Percentiles rank a stretch among this genome's conserved stretches.
phyloP scores from a whole-genome alignment of 768 basidiomycete genomes.

The Mycena vitilis region DNA sequence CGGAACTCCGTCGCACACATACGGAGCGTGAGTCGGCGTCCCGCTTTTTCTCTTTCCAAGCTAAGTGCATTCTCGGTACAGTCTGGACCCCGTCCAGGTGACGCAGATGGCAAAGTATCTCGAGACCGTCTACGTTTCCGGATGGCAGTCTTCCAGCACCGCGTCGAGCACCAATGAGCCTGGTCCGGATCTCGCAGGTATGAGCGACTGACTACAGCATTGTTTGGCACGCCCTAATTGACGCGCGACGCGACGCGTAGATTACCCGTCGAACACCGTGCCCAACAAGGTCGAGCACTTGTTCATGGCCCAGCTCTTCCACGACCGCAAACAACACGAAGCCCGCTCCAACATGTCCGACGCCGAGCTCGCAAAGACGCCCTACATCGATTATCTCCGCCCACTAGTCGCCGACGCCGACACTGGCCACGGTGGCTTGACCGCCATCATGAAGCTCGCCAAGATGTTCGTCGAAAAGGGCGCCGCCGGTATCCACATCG shows the following conservation, averaged over 20 bases:
- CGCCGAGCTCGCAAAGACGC: conserved; percentile 75
- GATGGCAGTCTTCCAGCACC: conserved; percentile 94
- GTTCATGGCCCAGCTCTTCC: conserved; percentile 98
- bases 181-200: conserved; percentile 97
- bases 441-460: conserved; percentile 98
- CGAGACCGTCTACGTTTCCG: conserved; percentile 98
- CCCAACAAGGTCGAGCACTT: conserved; percentile 99
- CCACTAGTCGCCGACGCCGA: conserved; percentile 98
- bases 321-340: conserved; percentile 96
- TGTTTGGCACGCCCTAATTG: conserved; percentile 2
- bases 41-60: background rate
- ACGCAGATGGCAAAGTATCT: conserved; percentile 99
- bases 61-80: conserved; percentile 45
- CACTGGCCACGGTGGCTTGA: conserved; percentile 97
- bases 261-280: conserved; percentile 98
- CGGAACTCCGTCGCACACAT: conserved; percentile 92
- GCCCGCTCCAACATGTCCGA: conserved; percentile 77
- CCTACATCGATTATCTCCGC: conserved; percentile 88
- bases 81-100: conserved; percentile 96
- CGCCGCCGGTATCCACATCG: conserved; percentile 97
- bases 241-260: conserved; percentile 49
- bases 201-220: conserved; percentile 36
- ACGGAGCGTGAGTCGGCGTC: conserved; percentile 93
- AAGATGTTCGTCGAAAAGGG: conserved; percentile 99
- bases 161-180: conserved; percentile 96